Evolutionary conservation across 164 flowering plant species (phyloP), one percentile per base, ranked within the genome.

Genomic region (Nymphaea thermarum): DNA sequence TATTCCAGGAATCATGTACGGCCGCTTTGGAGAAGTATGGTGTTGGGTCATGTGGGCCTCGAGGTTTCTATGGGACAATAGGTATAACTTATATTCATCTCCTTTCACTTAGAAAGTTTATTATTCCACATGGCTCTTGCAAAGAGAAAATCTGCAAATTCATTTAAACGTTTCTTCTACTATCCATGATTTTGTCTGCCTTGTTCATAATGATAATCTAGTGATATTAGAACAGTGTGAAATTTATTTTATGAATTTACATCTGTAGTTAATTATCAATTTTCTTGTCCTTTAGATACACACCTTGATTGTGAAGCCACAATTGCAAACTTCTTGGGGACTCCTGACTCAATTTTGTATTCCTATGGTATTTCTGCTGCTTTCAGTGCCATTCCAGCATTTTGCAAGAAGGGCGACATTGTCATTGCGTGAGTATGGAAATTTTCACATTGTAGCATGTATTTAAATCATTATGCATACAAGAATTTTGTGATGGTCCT

Each of bases 21-120:
- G 71, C 86, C 68, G 77, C 99, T n/a, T 73, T 95, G 77, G 93
- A 92, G 78, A 95, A 90, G 77, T 94, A 90, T 79, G 99, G 99
- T 75, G 98, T 91, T 79, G 98, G 98, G 71, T 94, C 99, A 71
- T 91, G 96, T 82, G 99, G 99, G 74, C 98, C 99, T 67, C 96
- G 99, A 78, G 89, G 98, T 42, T 95, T 95, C 69, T 95, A 95
- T 85, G 99, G 99, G 75, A 95, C 98, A 71, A 92, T 95, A 65
- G 97, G 98, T 90, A 75, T 17, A 41, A 17, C 18, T 11, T 10
- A 6, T 4, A 25, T 17, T 51, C 14, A 10, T 51, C 14, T 8
- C 12, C 3, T 51, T 51, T 51, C 14, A 10, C 57, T 51, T 2
- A 51, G 36, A 10, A 51, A 51, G 14, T 15, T 51, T 51, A 51